Percentiles rank a stretch among this genome's conserved stretches.
Conservation (phyloP, 176 grass and related monocot genomes). For the Aechmea fasciata region DNA sequence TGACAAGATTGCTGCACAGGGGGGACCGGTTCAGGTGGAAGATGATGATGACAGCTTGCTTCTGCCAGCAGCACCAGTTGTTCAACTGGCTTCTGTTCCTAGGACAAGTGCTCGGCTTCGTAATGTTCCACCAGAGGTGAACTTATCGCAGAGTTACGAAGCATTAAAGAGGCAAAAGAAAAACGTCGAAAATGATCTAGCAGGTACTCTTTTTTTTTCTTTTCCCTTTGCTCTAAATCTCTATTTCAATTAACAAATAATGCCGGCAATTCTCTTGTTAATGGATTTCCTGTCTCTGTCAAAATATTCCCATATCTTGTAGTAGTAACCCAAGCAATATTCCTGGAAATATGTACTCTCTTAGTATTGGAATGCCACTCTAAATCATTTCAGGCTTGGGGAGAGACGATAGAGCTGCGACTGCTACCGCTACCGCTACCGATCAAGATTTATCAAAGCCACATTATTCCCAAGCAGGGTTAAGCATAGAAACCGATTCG, state of each 20-base stretch:
- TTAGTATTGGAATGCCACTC: too few species aligned
- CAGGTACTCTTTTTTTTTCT: constrained; percentile 35
- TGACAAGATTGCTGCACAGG: constrained; percentile 82
- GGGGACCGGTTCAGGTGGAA: constrained; percentile 41
- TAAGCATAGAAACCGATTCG: constrained; percentile 33
- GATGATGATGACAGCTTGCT: constrained; percentile 48
- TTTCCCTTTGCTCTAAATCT: not conserved
- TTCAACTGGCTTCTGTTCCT: constrained; percentile 57
- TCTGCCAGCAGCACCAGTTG: constrained; percentile 63
- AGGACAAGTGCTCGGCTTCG: constrained; percentile 85
- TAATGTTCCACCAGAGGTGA: constrained; percentile 84
- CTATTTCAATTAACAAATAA: not conserved
- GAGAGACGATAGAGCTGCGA: constrained; percentile 32
- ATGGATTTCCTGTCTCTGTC: not conserved
- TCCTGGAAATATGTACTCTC: too few species aligned
- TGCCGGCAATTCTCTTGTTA: not conserved
- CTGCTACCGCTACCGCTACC: not conserved
- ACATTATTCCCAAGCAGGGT: constrained; percentile 30
- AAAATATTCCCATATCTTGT: too few species aligned
- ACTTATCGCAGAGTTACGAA: constrained; percentile 70
- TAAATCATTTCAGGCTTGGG: constrained; percentile 28
- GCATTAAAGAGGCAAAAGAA: constrained; percentile 70
- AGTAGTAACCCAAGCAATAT: too few species aligned
- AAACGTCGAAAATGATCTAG: constrained; percentile 51
- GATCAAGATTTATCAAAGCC: constrained; percentile 53